A percentile compares a stretch with the other conserved stretches of the same genome.
Evolutionary conservation across 2,329 filamentous ascomycete genomes (phyloP).

Genomic region (Lojkania enalia): DNA sequence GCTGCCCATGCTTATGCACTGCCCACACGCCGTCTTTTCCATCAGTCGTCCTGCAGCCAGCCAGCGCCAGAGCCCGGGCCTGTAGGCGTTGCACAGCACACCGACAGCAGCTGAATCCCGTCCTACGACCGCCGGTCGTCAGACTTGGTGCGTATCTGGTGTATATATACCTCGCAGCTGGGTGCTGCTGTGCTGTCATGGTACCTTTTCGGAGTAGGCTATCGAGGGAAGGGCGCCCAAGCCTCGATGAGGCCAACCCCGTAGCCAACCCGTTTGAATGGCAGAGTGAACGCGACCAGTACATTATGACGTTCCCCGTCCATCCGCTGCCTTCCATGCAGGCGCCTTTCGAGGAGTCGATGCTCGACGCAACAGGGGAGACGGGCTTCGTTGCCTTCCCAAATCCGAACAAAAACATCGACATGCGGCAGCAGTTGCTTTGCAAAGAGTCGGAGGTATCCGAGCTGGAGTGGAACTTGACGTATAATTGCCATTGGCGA

Average conservation of each 20-base stretch:
- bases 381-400: slow-evolving; percentile 42
- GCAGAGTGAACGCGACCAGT: slow-evolving; percentile 37
- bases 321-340: slow-evolving; percentile 80
- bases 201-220: slow-evolving; percentile 20
- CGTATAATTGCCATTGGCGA: slow-evolving; percentile 76
- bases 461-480: slow-evolving; percentile 69
- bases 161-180: slow-evolving; percentile 2
- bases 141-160: slow-evolving; percentile 7
- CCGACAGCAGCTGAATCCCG: slow-evolving; percentile 21
- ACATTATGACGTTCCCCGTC: slow-evolving; percentile 50
- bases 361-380: slow-evolving; percentile 66
- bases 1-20: slow-evolving; percentile 32
- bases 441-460: slow-evolving; percentile 65
- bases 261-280: slow-evolving; percentile 32
- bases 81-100: slow-evolving; percentile 28
- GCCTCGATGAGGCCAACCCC: slow-evolving; percentile 17
- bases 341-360: slow-evolving; percentile 79
- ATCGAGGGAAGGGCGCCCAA: slow-evolving; percentile 17
- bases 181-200: slow-evolving; percentile 14
- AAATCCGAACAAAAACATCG: slow-evolving; percentile 45
- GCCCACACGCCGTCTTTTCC: slow-evolving; percentile 21
- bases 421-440: slow-evolving; percentile 47
- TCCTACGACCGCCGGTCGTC: slow-evolving; percentile 17
- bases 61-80: slow-evolving; percentile 24
- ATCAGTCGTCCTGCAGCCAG: slow-evolving; percentile 16